Base-by-base conservation (phyloP, 2,329 filamentous ascomycete species). In the Fusarium burgessii region DNA sequence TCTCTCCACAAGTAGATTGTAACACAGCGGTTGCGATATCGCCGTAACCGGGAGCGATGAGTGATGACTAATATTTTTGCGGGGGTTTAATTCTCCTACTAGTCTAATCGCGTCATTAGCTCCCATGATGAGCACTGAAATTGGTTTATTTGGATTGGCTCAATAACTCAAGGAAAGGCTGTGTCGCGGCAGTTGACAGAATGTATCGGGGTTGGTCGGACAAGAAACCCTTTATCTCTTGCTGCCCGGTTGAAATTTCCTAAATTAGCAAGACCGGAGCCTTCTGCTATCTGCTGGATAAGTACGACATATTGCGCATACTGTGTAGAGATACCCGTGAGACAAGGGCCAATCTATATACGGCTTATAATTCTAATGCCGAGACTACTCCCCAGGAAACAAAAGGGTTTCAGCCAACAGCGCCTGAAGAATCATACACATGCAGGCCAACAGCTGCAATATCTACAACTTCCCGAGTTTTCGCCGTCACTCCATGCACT, bases 1-100 rank as follows among this genome's bases (percentile, higher is more conserved):
- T 60, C 47, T 56, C 35, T 52, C 60, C 58, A 20, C 35, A 25
- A 32, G 38, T 45, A 38, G 41, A 38, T 15, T 36, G 33, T 47
- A 54, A 41, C 25, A 59, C 45, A 42, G 32, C 35, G 25, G 42
- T 57, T 76, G 75, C 73, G 75, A 76, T 57, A 77, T 76, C 72
- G 75, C 75, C 63, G 75, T 67, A 32, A 65, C 62, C 60, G 65
- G 73, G 51, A 62, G 55, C 25, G 41, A 61, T 33, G 20, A 14
- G 40, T 38, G 51, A 67, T 77, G 74, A 77, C 74, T 77, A 77
- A 77, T 61, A 9, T 23, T 51, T n/a, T 10, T 10, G 51, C 61
- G 65, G 75, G 20, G 49, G 54, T 56, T 56, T 20, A 9, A 38
- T 20, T 42, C 40, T 18, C 41, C 32, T 46, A 33, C 43, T 49